These are phyloP conservation scores for Melampsora americana DNA, from an alignment of 1,284 basidiomycete genomes.

Conservation along the genomic window DNA sequence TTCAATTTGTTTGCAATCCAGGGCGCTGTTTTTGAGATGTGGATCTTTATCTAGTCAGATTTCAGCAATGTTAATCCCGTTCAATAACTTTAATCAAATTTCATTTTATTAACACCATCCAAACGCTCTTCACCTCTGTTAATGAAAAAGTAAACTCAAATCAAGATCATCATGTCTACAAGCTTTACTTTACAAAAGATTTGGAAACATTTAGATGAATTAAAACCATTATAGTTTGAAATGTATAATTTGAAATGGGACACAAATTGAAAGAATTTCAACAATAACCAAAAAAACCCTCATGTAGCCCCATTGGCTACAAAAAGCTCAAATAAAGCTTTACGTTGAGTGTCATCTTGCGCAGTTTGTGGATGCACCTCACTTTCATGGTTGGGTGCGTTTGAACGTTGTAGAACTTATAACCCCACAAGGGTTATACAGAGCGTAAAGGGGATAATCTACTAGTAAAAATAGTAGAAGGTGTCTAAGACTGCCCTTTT, in stretches of 20 bases:
- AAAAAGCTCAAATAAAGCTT: too few relatives aligned
- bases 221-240: constrained; percentile 73
- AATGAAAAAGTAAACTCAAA: constrained; percentile 14
- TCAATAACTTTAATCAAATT: too few relatives aligned
- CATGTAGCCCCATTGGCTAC: too few relatives aligned
- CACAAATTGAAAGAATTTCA: constrained; percentile 77
- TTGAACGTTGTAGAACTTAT: too few relatives aligned
- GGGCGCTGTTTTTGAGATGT: constrained; percentile 84
- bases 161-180: constrained; percentile 51
- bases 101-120: too few relatives aligned
- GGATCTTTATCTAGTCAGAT: constrained; percentile 82
- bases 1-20: not conserved
- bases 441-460: too few relatives aligned
- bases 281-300: too few relatives aligned
- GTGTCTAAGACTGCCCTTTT: too few relatives aligned
- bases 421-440: too few relatives aligned
- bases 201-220: constrained; percentile 63
- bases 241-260: constrained; percentile 82
- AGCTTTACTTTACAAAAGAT: constrained; percentile 83
- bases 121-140: constrained; percentile 67
- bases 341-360: too few relatives aligned
- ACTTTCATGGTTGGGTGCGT: not conserved
- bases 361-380: not conserved
- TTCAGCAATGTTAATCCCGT: too few relatives aligned
- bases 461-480: too few relatives aligned